These are phyloP conservation scores for Pichia kudriavzevii DNA, from an alignment of 1,139 yeast genomes.

Conservation along the genomic window DNA sequence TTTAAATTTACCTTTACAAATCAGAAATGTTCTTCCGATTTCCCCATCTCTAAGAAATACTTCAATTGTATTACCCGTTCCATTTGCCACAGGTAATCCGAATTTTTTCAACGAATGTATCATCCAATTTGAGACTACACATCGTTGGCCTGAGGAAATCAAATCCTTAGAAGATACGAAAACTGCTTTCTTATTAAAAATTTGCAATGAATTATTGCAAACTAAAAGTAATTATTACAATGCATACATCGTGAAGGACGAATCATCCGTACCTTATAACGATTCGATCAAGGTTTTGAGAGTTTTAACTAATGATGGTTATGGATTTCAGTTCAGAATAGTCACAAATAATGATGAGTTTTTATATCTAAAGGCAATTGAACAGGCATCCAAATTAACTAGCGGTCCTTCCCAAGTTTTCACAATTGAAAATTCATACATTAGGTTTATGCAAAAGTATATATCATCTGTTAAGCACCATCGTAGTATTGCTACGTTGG, in stretches of 20 bases:
- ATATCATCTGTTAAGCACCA: conserved; percentile 74
- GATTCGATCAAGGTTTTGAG: conserved; percentile 47
- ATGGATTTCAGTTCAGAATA: conserved; percentile 67
- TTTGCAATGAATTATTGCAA: conserved; percentile 47
- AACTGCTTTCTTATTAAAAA: conserved; percentile 75
- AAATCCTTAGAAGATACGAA: conserved; percentile 82
- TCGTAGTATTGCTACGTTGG: conserved; percentile 61
- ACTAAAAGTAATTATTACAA: conserved; percentile 37
- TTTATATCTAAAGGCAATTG: conserved; percentile 61
- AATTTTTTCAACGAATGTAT: conserved; percentile 77
- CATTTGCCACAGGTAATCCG: conserved; percentile 69
- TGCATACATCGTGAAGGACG: conserved; percentile 55
- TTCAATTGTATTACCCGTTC: conserved; percentile 71
- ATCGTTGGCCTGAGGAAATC: conserved; percentile 94
- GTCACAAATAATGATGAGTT: conserved; percentile 77
- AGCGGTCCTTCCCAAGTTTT: conserved; percentile 46
- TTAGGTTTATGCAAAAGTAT: conserved; percentile 61
- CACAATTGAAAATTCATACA: conserved; percentile 52
- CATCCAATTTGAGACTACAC: conserved; percentile 80
- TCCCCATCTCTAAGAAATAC: conserved; percentile 68
- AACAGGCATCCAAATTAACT: conserved; percentile 33
- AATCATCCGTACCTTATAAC: conserved; percentile 55
- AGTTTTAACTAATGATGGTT: conserved; percentile 79
- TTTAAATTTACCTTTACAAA: conserved; percentile 55
- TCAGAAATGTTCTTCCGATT: conserved; percentile 67